These are phyloP conservation scores for Handroanthus guayacan DNA, from an alignment of 257 asterid species.

Conservation along the genomic window DNA sequence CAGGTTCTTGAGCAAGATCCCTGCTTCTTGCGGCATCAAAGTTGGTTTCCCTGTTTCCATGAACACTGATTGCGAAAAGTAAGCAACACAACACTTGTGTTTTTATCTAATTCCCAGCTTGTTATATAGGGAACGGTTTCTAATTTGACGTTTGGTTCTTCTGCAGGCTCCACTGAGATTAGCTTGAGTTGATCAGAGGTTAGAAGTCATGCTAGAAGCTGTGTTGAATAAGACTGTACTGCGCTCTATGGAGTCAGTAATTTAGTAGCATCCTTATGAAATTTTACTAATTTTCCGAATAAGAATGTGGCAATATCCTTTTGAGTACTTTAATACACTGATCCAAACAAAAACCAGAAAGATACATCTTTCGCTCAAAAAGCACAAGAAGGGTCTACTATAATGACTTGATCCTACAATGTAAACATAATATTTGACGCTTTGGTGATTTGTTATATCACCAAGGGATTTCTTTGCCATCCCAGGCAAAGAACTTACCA, in stretches of 20 bases:
- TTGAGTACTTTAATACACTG: slow-evolving; percentile 21
- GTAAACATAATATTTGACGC: neutral
- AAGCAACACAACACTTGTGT: slow-evolving; percentile 30
- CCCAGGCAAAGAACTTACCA: slow-evolving; percentile 96
- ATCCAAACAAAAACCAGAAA: neutral
- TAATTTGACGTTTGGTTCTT: neutral
- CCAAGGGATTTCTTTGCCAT: slow-evolving; percentile 93
- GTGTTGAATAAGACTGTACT: slow-evolving; percentile 46
- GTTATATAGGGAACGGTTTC: neutral
- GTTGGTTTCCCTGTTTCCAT: slow-evolving; percentile 70
- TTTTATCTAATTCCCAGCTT: neutral
- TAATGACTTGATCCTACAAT: slow-evolving; percentile 22
- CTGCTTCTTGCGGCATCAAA: slow-evolving; percentile 55
- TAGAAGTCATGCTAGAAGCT: slow-evolving; percentile 34
- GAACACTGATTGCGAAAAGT: slow-evolving; percentile 62
- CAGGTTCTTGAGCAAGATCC: slow-evolving; percentile 59
- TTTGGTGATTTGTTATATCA: slow-evolving; percentile 36
- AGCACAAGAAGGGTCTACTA: neutral
- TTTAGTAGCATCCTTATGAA: slow-evolving; percentile 9
- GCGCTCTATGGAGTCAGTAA: slow-evolving; percentile 5
- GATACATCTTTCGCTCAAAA: neutral
- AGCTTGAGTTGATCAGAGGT: slow-evolving; percentile 24
- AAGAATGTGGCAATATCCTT: slow-evolving; percentile 23
- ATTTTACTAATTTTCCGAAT: slow-evolving; percentile 12
- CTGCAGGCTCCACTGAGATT: slow-evolving; percentile 56